phyloP scores from a whole-genome alignment of 2,329 filamentous ascomycete genomes.

The Beauveria asiatica region DNA sequence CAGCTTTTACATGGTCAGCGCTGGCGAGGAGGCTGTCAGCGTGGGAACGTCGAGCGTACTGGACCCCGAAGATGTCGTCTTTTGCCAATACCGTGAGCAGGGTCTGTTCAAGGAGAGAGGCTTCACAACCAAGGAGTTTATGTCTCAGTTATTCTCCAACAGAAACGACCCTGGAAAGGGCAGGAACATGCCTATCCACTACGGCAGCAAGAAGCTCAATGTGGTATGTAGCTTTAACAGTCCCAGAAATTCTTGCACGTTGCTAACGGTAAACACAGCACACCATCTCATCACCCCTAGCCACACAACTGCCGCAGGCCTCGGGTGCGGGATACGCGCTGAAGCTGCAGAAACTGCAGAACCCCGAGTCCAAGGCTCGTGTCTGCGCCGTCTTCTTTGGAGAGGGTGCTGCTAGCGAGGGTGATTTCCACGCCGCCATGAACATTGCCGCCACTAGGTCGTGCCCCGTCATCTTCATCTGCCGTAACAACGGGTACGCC shows the following conservation, averaged over 20 bases:
- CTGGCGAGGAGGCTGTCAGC: conserved; percentile 88
- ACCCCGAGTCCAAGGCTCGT: conserved; percentile 57
- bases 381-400: conserved; percentile 83
- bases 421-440: conserved; percentile 83
- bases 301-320: conserved; percentile 84
- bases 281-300: conserved; percentile 74
- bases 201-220: conserved; percentile 74
- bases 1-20: conserved; percentile 96
- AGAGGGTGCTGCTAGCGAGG: conserved; percentile 82
- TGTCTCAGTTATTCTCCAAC: conserved; percentile 92
- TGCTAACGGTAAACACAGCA: conserved; percentile 40
- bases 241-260: not conserved
- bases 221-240: conserved; percentile 50
- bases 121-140: conserved; percentile 80
- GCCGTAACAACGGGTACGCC: conserved; percentile 87
- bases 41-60: conserved; percentile 82
- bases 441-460: conserved; percentile 85
- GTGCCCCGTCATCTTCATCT: conserved; percentile 85
- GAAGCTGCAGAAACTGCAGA: conserved; percentile 68
- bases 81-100: conserved; percentile 89
- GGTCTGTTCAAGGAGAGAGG: conserved; percentile 87
- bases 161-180: conserved; percentile 69
- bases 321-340: conserved; percentile 80
- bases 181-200: conserved; percentile 96
- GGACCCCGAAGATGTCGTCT: conserved; percentile 77